Conservation (phyloP, 768 basidiomycete genomes). For the Hypholoma fasciculare region DNA sequence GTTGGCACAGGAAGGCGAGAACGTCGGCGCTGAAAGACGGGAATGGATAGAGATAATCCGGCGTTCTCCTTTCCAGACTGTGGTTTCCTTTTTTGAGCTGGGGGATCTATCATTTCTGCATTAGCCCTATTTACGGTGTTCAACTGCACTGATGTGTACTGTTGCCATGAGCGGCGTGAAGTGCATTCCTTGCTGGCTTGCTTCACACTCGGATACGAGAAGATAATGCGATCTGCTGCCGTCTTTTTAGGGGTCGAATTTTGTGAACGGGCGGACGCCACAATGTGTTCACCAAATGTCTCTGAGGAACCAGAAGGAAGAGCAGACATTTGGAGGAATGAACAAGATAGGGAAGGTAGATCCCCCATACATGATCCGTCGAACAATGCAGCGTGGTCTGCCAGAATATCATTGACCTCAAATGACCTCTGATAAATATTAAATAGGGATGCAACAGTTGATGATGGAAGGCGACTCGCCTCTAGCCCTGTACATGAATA, state of each 20-base stretch:
- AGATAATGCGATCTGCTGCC: not conserved
- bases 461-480: too few species aligned
- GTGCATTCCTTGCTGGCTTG: slow-evolving; percentile 14
- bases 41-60: not conserved
- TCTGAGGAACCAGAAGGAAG: not conserved
- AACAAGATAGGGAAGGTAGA: not conserved
- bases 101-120: not conserved
- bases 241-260: not conserved
- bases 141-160: slow-evolving; percentile 1
- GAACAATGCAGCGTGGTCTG: not conserved
- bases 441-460: too few species aligned
- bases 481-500: too few species aligned
- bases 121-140: not conserved
- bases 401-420: not conserved
- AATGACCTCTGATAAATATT: too few species aligned
- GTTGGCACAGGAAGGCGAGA: slow-evolving; percentile 14
- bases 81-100: slow-evolving; percentile 12
- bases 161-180: slow-evolving; percentile 15
- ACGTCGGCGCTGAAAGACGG: slow-evolving; percentile 7
- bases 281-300: not conserved
- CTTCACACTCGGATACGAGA: slow-evolving; percentile 1
- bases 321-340: not conserved
- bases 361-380: not conserved
- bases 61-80: not conserved
- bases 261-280: not conserved